Base-by-base conservation (phyloP, 495 filamentous ascomycete species). In the Aspergillus biplanus region DNA sequence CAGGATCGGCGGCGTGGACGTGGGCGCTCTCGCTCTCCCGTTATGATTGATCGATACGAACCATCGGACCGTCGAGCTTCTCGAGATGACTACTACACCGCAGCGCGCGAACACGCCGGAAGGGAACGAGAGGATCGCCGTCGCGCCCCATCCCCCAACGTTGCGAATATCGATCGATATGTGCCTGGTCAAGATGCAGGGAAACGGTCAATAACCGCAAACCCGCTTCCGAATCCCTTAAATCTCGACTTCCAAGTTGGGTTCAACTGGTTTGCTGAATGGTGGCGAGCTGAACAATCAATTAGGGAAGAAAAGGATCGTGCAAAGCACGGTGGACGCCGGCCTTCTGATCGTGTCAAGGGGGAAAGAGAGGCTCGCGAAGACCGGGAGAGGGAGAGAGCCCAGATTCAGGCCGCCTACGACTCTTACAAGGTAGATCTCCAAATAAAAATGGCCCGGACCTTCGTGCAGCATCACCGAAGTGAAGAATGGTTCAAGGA, bases 401-500 rank as follows among this genome's bases (percentile, higher is more conserved):
- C 90, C 13, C 87, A 90, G 71, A 97, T 99, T 35, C 94, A 98
- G 70, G 85, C 85, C 15, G 92, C 92, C 2, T 99, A 98, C 71
- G 96, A 98, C 77, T 68, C 82, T 12, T 99, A 99, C 78, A 98
- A 97, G 71, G 91, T 95, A 72, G 93, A 97, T 47, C 82, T 97
- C 7, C 92, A 97, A 73, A 86, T 92, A 8, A 94, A 92, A 70
- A 92, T 98, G 87, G 91, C 93, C 0, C 85, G 90, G 62, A 80
- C 82, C 3, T 98, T 99, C 69, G 95, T 99, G 21, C 86, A 89
- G 33, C 87, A 90, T 53, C 95, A 98, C 73, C 96, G 95, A 69
- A 83, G 84, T 13, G 95, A 98, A 66, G 94, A 98, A 69, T 99
- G 95, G 95, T 99, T 99, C 78, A 92, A 89, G 64, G 95, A 99